These are phyloP conservation scores for Oropetium thomaeum DNA, from an alignment of 176 grass and related monocot species.

Conservation along the genomic window DNA sequence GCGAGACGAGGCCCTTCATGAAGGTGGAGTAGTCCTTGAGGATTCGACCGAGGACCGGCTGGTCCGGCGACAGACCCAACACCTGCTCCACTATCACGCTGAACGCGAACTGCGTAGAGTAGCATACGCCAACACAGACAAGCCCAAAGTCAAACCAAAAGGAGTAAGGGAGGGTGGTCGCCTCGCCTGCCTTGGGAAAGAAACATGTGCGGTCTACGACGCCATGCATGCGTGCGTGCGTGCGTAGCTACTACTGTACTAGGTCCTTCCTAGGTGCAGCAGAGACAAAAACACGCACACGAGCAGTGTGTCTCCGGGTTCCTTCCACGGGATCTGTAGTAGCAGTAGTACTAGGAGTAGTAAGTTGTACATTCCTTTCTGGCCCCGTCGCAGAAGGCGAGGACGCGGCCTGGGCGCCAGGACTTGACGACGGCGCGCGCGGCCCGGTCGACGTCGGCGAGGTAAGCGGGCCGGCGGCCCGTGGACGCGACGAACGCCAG, in stretches of 20 bases:
- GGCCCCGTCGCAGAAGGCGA: conserved; percentile 28
- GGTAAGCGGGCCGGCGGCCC: not conserved
- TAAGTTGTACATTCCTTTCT: too few species aligned
- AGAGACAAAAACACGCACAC: not conserved
- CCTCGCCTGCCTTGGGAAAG: not conserved
- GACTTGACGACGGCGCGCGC: conserved; percentile 14
- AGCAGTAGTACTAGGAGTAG: too few species aligned
- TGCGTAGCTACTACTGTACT: too few species aligned
- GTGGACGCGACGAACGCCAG: conserved; percentile 19
- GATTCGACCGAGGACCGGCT: conserved; percentile 19
- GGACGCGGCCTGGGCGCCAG: not conserved
- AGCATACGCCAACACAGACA: not conserved
- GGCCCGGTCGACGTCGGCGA: conserved; percentile 25
- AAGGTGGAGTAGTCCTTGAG: conserved; percentile 58
- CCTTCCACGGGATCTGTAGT: not conserved
- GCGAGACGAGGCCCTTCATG: conserved; percentile 60
- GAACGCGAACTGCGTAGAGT: conserved; percentile 52
- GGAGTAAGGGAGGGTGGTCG: not conserved
- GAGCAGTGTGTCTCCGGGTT: not conserved
- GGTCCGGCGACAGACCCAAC: conserved; percentile 47
- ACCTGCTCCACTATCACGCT: conserved; percentile 61
- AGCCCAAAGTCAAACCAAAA: not conserved
- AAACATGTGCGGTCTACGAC: too few species aligned
- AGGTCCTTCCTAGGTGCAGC: too few species aligned
- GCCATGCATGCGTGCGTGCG: not conserved